These are phyloP conservation scores for Penicillium egyptiacum DNA, from an alignment of 495 filamentous ascomycete genomes.

Conservation along the genomic window DNA sequence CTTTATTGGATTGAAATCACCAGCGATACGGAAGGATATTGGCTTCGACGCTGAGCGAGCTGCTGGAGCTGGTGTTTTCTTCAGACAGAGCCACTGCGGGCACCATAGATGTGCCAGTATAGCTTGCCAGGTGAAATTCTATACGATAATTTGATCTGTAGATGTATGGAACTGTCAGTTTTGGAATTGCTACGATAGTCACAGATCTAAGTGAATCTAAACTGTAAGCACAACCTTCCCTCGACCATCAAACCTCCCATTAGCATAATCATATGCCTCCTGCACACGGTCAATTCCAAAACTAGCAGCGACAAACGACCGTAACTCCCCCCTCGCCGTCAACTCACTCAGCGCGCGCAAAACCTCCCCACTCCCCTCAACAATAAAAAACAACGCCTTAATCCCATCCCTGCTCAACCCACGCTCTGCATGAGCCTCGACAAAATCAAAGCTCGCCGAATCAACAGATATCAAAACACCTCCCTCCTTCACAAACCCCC, in stretches of 20 bases:
- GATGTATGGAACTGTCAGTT: too few relatives aligned
- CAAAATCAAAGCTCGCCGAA: constrained; percentile 35
- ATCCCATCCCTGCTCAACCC: constrained; percentile 23
- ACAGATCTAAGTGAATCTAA: constrained; percentile 2
- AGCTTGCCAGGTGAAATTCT: not conserved
- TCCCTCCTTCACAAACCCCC: constrained; percentile 23
- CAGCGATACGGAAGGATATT: not conserved
- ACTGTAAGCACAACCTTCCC: constrained; percentile 34
- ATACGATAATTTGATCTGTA: not conserved
- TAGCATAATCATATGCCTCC: constrained; percentile 38
- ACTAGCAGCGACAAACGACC: constrained; percentile 28
- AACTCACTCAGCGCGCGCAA: constrained; percentile 22
- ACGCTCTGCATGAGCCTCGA: constrained; percentile 35
- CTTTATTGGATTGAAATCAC: not conserved
- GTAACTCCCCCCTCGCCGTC: constrained; percentile 21
- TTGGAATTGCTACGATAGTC: not conserved
- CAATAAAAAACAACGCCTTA: constrained; percentile 36
- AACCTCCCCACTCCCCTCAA: constrained; percentile 21
- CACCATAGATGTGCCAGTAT: not conserved
- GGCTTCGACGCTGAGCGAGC: not conserved
- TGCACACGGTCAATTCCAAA: constrained; percentile 24
- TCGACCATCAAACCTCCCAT: constrained; percentile 23
- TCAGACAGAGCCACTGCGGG: not conserved
- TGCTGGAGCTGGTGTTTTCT: not conserved
- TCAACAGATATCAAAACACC: constrained; percentile 36